Base-by-base conservation (phyloP, 768 basidiomycete species). In the Wakefieldia striispora region DNA sequence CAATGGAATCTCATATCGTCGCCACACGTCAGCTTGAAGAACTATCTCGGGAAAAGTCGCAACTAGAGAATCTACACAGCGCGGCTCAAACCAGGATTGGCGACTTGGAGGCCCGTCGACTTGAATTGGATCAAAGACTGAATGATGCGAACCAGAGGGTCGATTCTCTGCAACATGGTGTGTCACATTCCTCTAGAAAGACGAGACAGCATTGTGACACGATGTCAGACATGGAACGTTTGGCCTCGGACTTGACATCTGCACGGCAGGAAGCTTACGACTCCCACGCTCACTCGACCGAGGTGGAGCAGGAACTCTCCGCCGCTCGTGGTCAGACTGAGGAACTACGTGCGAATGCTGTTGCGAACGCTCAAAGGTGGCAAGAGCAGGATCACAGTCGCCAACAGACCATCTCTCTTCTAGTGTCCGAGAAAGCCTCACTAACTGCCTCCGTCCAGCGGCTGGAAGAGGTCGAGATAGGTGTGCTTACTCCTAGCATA, bases 361-460 rank as follows among this genome's bases (percentile, higher is more conserved):
- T 45, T 2, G 47, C 19, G 3, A 46, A 53, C 33, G 55, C 56
- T 7, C 43, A 41, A 37, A 60, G 46, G 29, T 61, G 64, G 46
- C 64, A 65, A 16, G 62, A 66, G 12, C 65, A 66, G 34, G 65
- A 75, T 39, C 74, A 79, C 56, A 84, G 77, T 57, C 84, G 86
- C 56, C 82, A 81, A 51, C 83, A 83, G 58, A 88, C 86, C 0
- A 88, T 94, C 49, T 75, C 84, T 40, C 64, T 87, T n/a, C 74
- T 94, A 13, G 88, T 91, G 17, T 76, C 82, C 3, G 88, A 89
- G 60, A 88, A 88, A 65, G 76, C 80, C 7, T 73, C 77, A 17
- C 72, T 89, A 31, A 69, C 72, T 14, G 63, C 76, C n/a, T 79
- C 83, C 36, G 63, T 87, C 36, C 76, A 84, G 54, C 77, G 77